Evolutionary conservation across 2,329 filamentous ascomycete genomes (phyloP).

Genomic region (Cladosporium colombiae): DNA sequence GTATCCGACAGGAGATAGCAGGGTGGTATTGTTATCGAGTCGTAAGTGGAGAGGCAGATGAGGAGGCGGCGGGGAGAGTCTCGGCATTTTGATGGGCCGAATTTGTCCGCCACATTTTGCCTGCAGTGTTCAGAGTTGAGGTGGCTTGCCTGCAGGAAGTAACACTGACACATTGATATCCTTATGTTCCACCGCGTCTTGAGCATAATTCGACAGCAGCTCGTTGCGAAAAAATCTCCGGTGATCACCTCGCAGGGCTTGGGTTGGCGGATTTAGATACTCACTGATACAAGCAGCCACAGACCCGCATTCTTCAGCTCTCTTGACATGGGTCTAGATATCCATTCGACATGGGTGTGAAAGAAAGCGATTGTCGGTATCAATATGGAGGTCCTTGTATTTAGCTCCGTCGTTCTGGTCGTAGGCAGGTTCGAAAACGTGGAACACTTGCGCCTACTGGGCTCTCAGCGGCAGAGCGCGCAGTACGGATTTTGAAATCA

Average conservation of each 20-base stretch:
- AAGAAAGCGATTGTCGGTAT: background rate
- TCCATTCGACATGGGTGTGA: background rate
- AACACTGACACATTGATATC: background rate
- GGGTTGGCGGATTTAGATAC: background rate
- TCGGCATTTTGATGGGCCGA: slow-evolving; percentile 14
- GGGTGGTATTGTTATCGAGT: slow-evolving; percentile 3
- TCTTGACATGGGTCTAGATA: background rate
- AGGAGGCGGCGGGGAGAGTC: background rate
- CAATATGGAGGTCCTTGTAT: background rate
- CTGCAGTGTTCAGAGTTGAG: background rate
- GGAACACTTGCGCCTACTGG: too few species aligned
- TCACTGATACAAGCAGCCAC: background rate
- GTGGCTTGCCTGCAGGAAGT: background rate
- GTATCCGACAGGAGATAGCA: slow-evolving; percentile 1
- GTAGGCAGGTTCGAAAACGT: background rate
- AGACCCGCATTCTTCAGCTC: background rate
- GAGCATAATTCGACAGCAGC: background rate
- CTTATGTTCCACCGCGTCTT: background rate
- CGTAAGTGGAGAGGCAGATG: background rate
- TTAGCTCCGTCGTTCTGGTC: background rate
- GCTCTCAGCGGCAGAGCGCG: background rate
- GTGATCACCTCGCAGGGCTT: background rate
- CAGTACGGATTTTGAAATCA: background rate
- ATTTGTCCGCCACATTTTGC: slow-evolving; percentile 3
- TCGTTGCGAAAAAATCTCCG: background rate